These are phyloP conservation scores for Boletellus ananas DNA, from an alignment of 768 basidiomycete species.

Conservation along the genomic window DNA sequence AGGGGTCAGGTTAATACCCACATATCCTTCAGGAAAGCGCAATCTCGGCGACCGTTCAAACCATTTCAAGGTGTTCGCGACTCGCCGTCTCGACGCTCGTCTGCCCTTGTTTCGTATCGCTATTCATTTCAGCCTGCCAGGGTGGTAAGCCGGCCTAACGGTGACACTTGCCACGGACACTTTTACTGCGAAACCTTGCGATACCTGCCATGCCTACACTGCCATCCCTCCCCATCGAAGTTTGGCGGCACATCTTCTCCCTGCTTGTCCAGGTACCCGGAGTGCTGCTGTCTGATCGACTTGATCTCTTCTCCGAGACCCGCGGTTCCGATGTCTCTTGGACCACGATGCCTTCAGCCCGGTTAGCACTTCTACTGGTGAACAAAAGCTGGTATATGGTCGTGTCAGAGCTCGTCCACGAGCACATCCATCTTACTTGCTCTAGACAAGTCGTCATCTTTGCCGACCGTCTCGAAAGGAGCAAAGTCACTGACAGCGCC, in stretches of 20 bases:
- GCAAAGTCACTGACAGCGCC: slow-evolving; percentile 14
- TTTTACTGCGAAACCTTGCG: slow-evolving; percentile 5
- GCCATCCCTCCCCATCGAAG: slow-evolving; percentile 32
- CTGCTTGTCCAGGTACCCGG: slow-evolving; percentile 35
- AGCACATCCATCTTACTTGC: slow-evolving; percentile 36
- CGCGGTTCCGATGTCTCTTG: slow-evolving; percentile 31
- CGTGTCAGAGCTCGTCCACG: slow-evolving; percentile 37
- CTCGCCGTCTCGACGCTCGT: too few relatives aligned
- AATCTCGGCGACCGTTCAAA: too few relatives aligned
- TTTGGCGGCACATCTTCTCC: slow-evolving; percentile 41
- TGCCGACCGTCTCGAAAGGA: slow-evolving; percentile 34
- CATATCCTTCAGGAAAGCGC: too few relatives aligned
- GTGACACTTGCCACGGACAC: neutral
- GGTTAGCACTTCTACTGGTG: slow-evolving; percentile 33
- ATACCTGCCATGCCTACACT: slow-evolving; percentile 3
- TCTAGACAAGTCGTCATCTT: slow-evolving; percentile 33
- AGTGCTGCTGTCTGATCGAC: slow-evolving; percentile 30
- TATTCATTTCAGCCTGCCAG: neutral
- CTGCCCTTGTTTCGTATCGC: neutral
- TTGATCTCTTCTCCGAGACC: slow-evolving; percentile 39
- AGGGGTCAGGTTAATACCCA: too few relatives aligned
- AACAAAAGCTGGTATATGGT: slow-evolving; percentile 36
- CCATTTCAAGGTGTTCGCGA: too few relatives aligned
- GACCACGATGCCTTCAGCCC: slow-evolving; percentile 25
- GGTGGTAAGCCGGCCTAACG: too few relatives aligned